phyloP scores from a whole-genome alignment of 2,329 filamentous ascomycete species.

The Huntiella moniliformis region DNA sequence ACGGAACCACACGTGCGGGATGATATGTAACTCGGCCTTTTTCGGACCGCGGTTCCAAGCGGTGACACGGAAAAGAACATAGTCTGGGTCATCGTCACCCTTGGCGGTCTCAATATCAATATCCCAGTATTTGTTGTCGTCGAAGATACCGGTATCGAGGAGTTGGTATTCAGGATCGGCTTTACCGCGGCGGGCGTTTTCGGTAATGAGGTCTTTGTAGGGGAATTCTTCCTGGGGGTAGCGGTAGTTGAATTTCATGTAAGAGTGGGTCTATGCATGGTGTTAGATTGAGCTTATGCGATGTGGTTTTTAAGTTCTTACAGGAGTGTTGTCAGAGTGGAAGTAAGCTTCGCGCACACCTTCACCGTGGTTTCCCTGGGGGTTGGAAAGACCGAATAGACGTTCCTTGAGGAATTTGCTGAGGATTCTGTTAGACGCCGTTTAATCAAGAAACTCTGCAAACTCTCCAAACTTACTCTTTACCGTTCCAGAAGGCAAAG shows the following conservation, averaged over 20 bases:
- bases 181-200: conserved; percentile 61
- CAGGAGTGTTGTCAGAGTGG: conserved; percentile 85
- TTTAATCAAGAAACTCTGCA: not conserved
- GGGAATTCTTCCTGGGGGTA: conserved; percentile 85
- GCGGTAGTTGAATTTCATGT: conserved; percentile 98
- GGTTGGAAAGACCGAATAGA: conserved; percentile 85
- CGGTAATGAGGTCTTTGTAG: conserved; percentile 69
- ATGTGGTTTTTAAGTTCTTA: not conserved
- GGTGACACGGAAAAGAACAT: conserved; percentile 82
- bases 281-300: no score
- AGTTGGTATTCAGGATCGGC: conserved; percentile 80
- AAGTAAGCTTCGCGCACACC: conserved; percentile 95
- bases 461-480: conserved; percentile 46
- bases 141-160: conserved; percentile 71
- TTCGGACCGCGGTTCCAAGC: conserved; percentile 92
- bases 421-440: not conserved
- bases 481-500: conserved; percentile 94
- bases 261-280: conserved; percentile 46
- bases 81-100: conserved; percentile 77
- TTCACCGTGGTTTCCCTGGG: conserved; percentile 92
- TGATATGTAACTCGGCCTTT: conserved; percentile 75
- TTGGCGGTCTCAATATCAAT: conserved; percentile 95
- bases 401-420: conserved; percentile 90
- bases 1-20: conserved; percentile 90
- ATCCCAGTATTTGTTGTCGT: conserved; percentile 87